phyloP scores from a whole-genome alignment of 192 early-diverging fungal species.

The Tieghemiomyces parasiticus region DNA sequence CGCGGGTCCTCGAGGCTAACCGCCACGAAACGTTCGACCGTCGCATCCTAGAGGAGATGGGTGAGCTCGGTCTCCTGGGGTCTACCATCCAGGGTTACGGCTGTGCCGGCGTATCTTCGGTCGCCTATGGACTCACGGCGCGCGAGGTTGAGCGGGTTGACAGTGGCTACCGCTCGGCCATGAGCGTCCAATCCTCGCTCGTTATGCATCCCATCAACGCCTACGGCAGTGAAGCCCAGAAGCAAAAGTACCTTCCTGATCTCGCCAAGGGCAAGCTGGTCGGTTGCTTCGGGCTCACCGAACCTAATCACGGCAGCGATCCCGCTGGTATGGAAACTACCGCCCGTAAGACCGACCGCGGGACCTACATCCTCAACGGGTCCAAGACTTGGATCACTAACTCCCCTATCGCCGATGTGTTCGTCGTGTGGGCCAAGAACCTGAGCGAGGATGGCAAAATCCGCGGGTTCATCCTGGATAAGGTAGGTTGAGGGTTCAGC shows the following conservation, averaged over 20 bases:
- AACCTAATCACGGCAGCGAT: slow-evolving; percentile 96
- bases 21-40: slow-evolving; percentile 79
- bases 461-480: slow-evolving; percentile 89
- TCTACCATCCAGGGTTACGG: slow-evolving; percentile 91
- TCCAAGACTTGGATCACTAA: slow-evolving; percentile 99
- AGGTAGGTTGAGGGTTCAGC: too few species aligned
- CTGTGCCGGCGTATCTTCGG: slow-evolving; percentile 93
- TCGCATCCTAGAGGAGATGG: slow-evolving; percentile 88
- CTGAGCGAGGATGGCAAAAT: slow-evolving; percentile 63
- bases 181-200: slow-evolving; percentile 97
- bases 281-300: slow-evolving; percentile 91
- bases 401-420: slow-evolving; percentile 92
- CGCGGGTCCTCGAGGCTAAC: slow-evolving; percentile 71
- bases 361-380: slow-evolving; percentile 70
- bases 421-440: slow-evolving; percentile 91
- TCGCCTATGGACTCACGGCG: slow-evolving; percentile 91
- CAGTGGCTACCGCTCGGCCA: slow-evolving; percentile 91
- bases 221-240: slow-evolving; percentile 78
- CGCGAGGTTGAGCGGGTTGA: slow-evolving; percentile 95
- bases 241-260: slow-evolving; percentile 78
- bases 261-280: slow-evolving; percentile 79
- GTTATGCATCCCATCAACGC: slow-evolving; percentile 98
- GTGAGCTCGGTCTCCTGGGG: slow-evolving; percentile 81
- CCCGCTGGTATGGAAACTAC: slow-evolving; percentile 85
- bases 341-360: slow-evolving; percentile 51